Evolutionary conservation across 2,329 filamentous ascomycete species (phyloP).

Genomic region (Aureobasidium melanogenum): DNA sequence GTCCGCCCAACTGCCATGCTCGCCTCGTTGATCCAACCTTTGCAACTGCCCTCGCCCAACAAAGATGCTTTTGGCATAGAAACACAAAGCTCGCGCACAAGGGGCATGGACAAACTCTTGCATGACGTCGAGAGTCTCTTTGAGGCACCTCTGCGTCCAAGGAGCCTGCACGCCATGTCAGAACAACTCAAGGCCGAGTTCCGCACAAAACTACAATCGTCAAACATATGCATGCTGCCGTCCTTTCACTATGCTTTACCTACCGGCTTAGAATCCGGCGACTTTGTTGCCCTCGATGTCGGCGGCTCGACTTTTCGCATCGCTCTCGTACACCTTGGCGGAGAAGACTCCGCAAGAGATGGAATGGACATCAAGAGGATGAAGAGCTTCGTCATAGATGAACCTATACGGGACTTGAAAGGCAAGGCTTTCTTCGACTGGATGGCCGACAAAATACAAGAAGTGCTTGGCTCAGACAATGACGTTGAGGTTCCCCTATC

Average conservation of each 20-base stretch:
- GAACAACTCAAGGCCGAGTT: constrained; percentile 42
- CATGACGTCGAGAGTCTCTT: constrained; percentile 35
- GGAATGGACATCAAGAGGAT: constrained; percentile 48
- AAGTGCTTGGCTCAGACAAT: constrained; percentile 40
- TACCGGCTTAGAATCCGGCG: constrained; percentile 49
- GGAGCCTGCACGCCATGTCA: constrained; percentile 37
- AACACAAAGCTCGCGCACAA: background rate
- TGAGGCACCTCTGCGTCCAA: constrained; percentile 34
- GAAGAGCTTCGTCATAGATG: constrained; percentile 48
- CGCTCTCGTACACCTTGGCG: constrained; percentile 49
- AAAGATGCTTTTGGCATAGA: constrained; percentile 8
- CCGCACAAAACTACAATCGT: constrained; percentile 43
- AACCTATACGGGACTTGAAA: constrained; percentile 44
- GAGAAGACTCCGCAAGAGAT: constrained; percentile 24
- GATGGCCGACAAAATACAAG: constrained; percentile 53
- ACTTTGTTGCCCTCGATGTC: constrained; percentile 54
- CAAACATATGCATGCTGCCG: constrained; percentile 55
- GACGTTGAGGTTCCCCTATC: constrained; percentile 32
- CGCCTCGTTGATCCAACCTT: constrained; percentile 11
- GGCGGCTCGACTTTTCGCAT: constrained; percentile 59
- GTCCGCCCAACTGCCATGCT: constrained; percentile 17
- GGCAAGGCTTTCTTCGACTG: constrained; percentile 56
- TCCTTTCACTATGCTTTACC: constrained; percentile 56
- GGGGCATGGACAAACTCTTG: constrained; percentile 40
- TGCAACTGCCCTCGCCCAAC: background rate